Conservation (phyloP, 2,329 filamentous ascomycete genomes). For the Lasiodiplodia sp. region DNA sequence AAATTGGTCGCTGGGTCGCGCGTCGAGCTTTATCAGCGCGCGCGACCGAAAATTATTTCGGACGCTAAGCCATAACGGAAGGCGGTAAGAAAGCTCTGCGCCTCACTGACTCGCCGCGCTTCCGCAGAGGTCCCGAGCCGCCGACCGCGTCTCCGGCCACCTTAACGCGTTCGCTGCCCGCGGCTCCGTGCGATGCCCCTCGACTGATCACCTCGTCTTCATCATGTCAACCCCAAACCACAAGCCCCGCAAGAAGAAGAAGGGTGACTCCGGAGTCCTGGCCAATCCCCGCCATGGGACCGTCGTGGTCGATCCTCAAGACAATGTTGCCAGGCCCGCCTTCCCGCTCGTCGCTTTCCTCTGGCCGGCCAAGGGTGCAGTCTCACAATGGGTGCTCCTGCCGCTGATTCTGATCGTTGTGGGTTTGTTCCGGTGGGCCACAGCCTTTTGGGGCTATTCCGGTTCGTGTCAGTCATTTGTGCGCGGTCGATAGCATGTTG, state of each 20-base stretch:
- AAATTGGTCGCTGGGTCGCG: slow-evolving; percentile 31
- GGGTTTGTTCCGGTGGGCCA: slow-evolving; percentile 93
- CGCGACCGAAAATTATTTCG: slow-evolving; percentile 27
- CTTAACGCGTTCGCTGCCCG: slow-evolving; percentile 16
- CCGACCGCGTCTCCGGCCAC: slow-evolving; percentile 18
- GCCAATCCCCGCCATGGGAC: slow-evolving; percentile 53
- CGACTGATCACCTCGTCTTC: slow-evolving; percentile 31
- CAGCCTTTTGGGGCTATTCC: slow-evolving; percentile 93
- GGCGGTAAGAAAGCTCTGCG: slow-evolving; percentile 4
- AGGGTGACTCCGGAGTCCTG: slow-evolving; percentile 49
- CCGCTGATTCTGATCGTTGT: slow-evolving; percentile 87
- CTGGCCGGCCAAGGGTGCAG: slow-evolving; percentile 84
- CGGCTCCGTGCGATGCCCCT: slow-evolving; percentile 33
- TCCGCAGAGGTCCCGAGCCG: neutral
- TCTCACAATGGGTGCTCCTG: slow-evolving; percentile 90
- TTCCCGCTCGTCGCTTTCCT: slow-evolving; percentile 95
- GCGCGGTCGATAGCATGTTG: neutral
- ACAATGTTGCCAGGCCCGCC: slow-evolving; percentile 64
- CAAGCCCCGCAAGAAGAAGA: slow-evolving; percentile 54
- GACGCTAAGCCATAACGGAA: neutral
- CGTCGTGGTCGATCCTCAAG: slow-evolving; percentile 47
- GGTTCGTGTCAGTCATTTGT: slow-evolving; percentile 59
- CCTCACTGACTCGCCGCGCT: neutral
- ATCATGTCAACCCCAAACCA: slow-evolving; percentile 46
- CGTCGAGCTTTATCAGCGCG: slow-evolving; percentile 29